phyloP scores from a whole-genome alignment of 768 basidiomycete genomes.

The Tylopilus rubrobrunneus region DNA sequence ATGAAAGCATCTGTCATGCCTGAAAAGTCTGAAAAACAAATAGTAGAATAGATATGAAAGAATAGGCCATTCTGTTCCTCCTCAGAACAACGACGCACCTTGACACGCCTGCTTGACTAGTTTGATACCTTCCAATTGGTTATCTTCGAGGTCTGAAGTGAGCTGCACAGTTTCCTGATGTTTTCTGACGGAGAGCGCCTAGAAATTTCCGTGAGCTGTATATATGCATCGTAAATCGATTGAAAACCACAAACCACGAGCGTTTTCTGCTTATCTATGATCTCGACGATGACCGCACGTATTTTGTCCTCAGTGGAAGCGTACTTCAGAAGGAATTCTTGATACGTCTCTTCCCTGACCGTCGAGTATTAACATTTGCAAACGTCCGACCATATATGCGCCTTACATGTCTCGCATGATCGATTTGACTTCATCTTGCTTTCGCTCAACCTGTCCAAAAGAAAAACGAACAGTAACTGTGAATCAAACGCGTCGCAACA shows the following conservation, averaged over 20 bases:
- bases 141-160: slow-evolving; percentile 21
- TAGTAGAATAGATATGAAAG: background rate
- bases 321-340: slow-evolving; percentile 25
- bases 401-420: slow-evolving; percentile 27
- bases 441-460: slow-evolving; percentile 19
- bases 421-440: slow-evolving; percentile 13
- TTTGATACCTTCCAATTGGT: slow-evolving; percentile 22
- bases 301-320: slow-evolving; percentile 25
- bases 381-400: slow-evolving; percentile 3
- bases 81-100: slow-evolving; percentile 10
- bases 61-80: no score
- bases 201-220: no score
- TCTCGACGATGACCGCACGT: slow-evolving; percentile 25
- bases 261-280: slow-evolving; percentile 19
- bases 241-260: slow-evolving; percentile 22
- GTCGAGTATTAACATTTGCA: background rate
- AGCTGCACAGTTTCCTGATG: slow-evolving; percentile 26
- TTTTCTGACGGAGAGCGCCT: slow-evolving; percentile 26
- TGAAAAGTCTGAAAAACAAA: slow-evolving; percentile 12
- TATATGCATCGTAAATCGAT: background rate
- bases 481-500: background rate
- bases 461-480: background rate
- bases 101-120: slow-evolving; percentile 17
- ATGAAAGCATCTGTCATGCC: slow-evolving; percentile 21
- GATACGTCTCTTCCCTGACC: slow-evolving; percentile 23